Evolutionary conservation across 164 flowering plant species (phyloP).

Genomic region (Hamamelis virginiana): DNA sequence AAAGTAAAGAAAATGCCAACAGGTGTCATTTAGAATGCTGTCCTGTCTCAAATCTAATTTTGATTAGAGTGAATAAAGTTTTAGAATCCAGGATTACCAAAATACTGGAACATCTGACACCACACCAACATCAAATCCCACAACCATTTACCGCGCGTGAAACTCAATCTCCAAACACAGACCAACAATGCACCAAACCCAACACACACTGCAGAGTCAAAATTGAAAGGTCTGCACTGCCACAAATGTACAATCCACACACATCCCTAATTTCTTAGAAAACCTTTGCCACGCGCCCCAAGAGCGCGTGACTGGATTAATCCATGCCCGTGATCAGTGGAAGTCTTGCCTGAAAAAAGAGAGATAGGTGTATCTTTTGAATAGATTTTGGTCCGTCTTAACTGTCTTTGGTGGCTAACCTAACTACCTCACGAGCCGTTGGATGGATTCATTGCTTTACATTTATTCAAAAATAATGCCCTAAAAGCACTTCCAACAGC

Average conservation of each 20-base stretch:
- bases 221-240: too few species aligned
- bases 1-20: neutral
- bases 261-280: neutral
- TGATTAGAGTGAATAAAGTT: constrained; percentile 12
- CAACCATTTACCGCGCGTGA: neutral
- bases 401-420: constrained; percentile 8
- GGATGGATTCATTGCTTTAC: neutral
- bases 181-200: too few species aligned
- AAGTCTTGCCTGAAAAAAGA: constrained; percentile 18
- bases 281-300: too few species aligned
- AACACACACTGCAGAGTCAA: too few species aligned
- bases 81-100: constrained; percentile 7
- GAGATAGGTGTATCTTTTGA: constrained; percentile 17
- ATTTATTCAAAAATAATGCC: too few species aligned
- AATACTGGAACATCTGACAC: constrained; percentile 1
- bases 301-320: neutral
- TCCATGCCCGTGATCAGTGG: constrained; percentile 29
- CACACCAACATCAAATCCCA: neutral
- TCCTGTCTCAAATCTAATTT: constrained; percentile 12
- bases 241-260: too few species aligned
- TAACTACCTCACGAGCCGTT: constrained; percentile 9
- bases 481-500: constrained; percentile 7
- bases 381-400: constrained; percentile 16
- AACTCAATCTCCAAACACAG: too few species aligned
- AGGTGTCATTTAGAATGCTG: constrained; percentile 12